These are phyloP conservation scores for Corymbia citriodora DNA, from an alignment of 441 rosid genomes.

Conservation along the genomic window DNA sequence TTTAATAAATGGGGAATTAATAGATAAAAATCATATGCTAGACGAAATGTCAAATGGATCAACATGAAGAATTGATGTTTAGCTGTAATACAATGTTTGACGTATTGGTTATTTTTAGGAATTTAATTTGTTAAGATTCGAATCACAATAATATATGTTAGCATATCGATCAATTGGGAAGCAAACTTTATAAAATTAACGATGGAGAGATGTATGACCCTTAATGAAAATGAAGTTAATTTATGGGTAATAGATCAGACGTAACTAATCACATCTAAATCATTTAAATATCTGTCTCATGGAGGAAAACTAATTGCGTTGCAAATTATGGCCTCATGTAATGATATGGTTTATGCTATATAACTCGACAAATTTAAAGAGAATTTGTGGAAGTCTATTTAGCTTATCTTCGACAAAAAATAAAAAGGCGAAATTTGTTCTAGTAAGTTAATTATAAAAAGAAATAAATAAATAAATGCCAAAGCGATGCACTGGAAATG, in stretches of 20 bases:
- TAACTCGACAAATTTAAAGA: neutral
- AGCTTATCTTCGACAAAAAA: neutral
- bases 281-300: neutral
- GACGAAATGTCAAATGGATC: neutral
- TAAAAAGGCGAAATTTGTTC: neutral
- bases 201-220: too few species aligned
- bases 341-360: neutral
- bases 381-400: neutral
- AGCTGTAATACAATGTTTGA: neutral
- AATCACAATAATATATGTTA: neutral
- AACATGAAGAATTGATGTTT: neutral
- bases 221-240: neutral
- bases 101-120: neutral
- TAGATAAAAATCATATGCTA: neutral
- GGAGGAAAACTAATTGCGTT: neutral
- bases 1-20: neutral
- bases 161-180: too few species aligned
- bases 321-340: neutral
- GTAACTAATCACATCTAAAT: neutral
- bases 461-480: neutral
- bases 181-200: too few species aligned
- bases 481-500: neutral
- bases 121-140: neutral
- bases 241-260: neutral
- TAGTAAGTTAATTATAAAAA: neutral